Conservation (phyloP, 23 red algal genomes). For the Pyropia yezoensis region DNA sequence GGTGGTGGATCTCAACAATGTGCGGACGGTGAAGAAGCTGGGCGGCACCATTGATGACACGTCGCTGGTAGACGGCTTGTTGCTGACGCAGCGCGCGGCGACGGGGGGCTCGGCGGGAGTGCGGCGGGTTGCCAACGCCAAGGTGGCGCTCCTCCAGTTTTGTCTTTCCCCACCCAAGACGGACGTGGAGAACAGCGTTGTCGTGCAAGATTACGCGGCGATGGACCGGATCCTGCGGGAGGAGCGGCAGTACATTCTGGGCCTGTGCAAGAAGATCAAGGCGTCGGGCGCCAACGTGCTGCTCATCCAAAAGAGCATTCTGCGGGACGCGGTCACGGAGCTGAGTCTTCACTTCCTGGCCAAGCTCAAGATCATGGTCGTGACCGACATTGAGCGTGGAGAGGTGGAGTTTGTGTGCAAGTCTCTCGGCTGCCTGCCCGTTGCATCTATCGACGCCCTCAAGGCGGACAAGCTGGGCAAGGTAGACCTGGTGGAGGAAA, state of each 20-base stretch:
- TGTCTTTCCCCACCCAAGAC: constrained; percentile 90
- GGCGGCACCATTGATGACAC: constrained; percentile 92
- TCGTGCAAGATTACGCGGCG: constrained; percentile 95
- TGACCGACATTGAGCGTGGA: constrained; percentile 88
- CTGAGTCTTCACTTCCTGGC: constrained; percentile 94
- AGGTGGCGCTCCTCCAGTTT: constrained; percentile 93
- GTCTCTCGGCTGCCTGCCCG: constrained; percentile 77
- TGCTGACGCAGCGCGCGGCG: constrained; percentile 60
- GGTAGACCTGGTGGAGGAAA: constrained; percentile 92
- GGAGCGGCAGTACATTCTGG: constrained; percentile 85
- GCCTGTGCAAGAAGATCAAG: constrained; percentile 96
- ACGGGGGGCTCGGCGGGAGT: constrained; percentile 56
- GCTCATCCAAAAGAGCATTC: constrained; percentile 93
- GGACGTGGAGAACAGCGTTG: constrained; percentile 91
- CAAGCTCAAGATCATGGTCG: constrained; percentile 99
- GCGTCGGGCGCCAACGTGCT: constrained; percentile 88
- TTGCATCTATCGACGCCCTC: constrained; percentile 83
- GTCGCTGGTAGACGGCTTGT: constrained; percentile 64
- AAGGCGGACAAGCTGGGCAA: constrained; percentile 89
- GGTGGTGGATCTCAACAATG: constrained; percentile 78
- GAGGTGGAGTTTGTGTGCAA: constrained; percentile 94
- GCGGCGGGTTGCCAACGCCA: constrained; percentile 60
- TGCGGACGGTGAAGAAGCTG: constrained; percentile 93
- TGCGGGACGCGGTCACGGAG: constrained; percentile 91
- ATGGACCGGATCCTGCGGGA: constrained; percentile 95